phyloP scores from a whole-genome alignment of 495 filamentous ascomycete genomes.

The Venustampulla echinocandica region DNA sequence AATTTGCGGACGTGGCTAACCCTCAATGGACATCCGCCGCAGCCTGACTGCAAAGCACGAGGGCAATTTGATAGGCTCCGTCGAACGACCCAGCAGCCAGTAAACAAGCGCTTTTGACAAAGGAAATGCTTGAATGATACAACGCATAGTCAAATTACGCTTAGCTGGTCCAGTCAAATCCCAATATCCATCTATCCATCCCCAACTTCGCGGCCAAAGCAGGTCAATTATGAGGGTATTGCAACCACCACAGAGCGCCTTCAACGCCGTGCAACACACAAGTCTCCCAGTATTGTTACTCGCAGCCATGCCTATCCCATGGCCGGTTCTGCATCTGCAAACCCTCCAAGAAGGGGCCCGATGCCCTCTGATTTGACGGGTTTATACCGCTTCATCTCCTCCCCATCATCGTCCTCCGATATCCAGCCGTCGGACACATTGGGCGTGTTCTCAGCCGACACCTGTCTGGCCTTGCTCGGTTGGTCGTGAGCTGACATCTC shows the following conservation, averaged over 20 bases:
- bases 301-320: constrained; percentile 17
- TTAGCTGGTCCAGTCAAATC: constrained; percentile 26
- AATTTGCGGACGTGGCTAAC: constrained; percentile 24
- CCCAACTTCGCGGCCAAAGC: constrained; percentile 14
- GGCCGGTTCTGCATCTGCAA: constrained; percentile 21
- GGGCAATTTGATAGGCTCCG: constrained; percentile 21
- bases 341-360: constrained; percentile 23
- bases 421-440: constrained; percentile 34
- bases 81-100: constrained; percentile 17
- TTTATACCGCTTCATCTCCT: constrained; percentile 15
- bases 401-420: constrained; percentile 20
- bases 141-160: constrained; percentile 24
- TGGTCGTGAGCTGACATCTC: constrained; percentile 44
- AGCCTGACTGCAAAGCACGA: constrained; percentile 22
- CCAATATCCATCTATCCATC: constrained; percentile 20
- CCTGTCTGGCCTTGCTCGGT: constrained; percentile 34
- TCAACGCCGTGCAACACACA: constrained; percentile 20
- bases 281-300: constrained; percentile 3
- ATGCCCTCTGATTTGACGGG: constrained; percentile 23
- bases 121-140: constrained; percentile 25
- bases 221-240: constrained; percentile 18
- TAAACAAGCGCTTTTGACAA: constrained; percentile 23
- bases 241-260: constrained; percentile 16
- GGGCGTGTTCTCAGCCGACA: constrained; percentile 27
- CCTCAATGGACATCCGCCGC: constrained; percentile 21